Percentiles rank a stretch among this genome's conserved stretches.
Evolutionary conservation across 2,329 filamentous ascomycete species (phyloP).

Genomic region (Phoma sp.): DNA sequence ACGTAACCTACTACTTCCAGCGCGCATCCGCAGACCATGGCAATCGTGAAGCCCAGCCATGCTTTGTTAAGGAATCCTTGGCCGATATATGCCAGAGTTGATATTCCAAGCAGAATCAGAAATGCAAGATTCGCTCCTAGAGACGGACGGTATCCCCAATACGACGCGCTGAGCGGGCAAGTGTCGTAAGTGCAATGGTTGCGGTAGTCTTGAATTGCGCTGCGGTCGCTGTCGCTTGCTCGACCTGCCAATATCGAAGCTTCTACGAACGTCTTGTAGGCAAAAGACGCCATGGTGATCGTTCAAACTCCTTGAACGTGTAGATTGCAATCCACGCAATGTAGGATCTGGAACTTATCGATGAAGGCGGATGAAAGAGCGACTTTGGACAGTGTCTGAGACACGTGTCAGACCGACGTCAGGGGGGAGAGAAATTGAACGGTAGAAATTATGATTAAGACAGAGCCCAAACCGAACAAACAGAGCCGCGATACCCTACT

Average conservation of each 20-base stretch:
- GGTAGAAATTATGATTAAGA: not conserved
- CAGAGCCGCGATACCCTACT: not conserved
- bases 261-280: constrained; percentile 1
- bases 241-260: constrained; percentile 8
- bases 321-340: not conserved
- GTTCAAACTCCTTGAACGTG: not conserved
- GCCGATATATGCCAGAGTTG: constrained; percentile 45
- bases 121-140: constrained; percentile 52
- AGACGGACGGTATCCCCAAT: constrained; percentile 54
- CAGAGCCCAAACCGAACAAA: not conserved
- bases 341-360: not conserved
- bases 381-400: not conserved
- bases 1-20: constrained; percentile 68
- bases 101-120: constrained; percentile 52
- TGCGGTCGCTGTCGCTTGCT: constrained; percentile 5
- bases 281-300: not conserved
- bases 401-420: not conserved
- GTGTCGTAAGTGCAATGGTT: constrained; percentile 8
- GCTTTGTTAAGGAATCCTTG: constrained; percentile 48
- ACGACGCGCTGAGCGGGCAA: constrained; percentile 33
- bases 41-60: constrained; percentile 52
- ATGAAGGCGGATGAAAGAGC: not conserved
- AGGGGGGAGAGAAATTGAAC: not conserved
- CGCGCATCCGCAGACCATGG: constrained; percentile 63
- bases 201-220: constrained; percentile 5